Percentiles rank a stretch among this genome's conserved stretches.
Conservation (phyloP, 768 basidiomycete genomes). For the Exidia glandulosa region DNA sequence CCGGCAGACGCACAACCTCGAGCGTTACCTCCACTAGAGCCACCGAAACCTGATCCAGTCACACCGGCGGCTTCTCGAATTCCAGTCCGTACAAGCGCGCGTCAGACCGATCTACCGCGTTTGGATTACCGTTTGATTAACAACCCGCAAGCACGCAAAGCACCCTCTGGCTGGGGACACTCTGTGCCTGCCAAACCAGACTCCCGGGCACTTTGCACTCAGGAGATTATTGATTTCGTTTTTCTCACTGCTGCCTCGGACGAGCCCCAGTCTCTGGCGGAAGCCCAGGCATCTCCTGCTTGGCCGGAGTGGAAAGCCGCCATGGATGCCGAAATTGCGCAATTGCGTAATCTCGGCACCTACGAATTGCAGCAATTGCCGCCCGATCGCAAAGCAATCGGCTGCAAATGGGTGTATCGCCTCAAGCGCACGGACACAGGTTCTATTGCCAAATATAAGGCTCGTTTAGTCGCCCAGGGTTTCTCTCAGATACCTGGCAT, state of each 20-base stretch:
- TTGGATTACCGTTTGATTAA: background rate
- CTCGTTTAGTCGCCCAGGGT: constrained; percentile 19
- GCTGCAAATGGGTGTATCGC: constrained; percentile 15
- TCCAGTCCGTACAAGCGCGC: background rate
- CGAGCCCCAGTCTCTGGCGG: constrained; percentile 11
- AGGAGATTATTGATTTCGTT: too few species aligned
- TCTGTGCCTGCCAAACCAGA: background rate
- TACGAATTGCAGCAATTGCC: constrained; percentile 11
- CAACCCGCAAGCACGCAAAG: background rate
- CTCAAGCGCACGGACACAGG: constrained; percentile 14
- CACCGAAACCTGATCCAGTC: background rate
- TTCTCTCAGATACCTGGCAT: constrained; percentile 15
- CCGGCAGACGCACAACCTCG: background rate
- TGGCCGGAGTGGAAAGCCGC: constrained; percentile 14
- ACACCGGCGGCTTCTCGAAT: background rate
- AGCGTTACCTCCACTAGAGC: background rate
- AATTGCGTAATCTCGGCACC: constrained; percentile 8
- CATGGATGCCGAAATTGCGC: constrained; percentile 12
- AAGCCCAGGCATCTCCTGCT: constrained; percentile 11
- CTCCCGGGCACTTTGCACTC: too few species aligned
- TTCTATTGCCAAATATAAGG: constrained; percentile 12
- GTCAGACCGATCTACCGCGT: too few species aligned
- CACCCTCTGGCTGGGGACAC: background rate
- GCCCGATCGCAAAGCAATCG: constrained; percentile 10
- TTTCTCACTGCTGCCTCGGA: too few species aligned